Conservation (phyloP, 2,329 filamentous ascomycete genomes). For the Ramichloridium luteum region DNA sequence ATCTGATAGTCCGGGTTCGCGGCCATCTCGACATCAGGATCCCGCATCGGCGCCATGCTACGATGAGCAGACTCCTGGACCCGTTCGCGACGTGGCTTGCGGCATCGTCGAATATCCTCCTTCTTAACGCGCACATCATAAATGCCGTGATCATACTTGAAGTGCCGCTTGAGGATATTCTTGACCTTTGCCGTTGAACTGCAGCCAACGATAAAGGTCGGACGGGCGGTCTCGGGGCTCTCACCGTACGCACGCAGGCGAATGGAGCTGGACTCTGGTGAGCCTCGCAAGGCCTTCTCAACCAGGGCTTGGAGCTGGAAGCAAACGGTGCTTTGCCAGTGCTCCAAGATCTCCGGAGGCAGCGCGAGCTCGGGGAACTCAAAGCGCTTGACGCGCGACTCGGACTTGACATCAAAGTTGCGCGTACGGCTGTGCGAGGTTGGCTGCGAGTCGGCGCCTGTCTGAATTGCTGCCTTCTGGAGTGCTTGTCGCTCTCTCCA, state of each 20-base stretch:
- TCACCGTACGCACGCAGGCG: conserved; percentile 64
- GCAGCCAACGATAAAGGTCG: conserved; percentile 67
- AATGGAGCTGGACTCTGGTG: conserved; percentile 66
- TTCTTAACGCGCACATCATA: conserved; percentile 61
- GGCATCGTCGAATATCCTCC: conserved; percentile 24
- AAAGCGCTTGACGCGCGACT: conserved; percentile 11
- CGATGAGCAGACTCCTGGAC: conserved; percentile 13
- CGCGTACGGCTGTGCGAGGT: not conserved
- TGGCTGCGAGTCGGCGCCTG: conserved; percentile 7
- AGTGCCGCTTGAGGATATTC: conserved; percentile 55
- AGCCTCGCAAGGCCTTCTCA: conserved; percentile 57
- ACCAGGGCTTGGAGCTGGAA: conserved; percentile 61
- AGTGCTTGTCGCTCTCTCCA: conserved; percentile 20
- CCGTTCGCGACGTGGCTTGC: conserved; percentile 25
- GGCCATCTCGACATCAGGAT: conserved; percentile 23
- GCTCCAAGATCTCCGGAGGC: conserved; percentile 51
- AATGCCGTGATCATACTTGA: conserved; percentile 53
- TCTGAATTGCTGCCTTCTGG: conserved; percentile 7
- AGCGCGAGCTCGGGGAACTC: conserved; percentile 34
- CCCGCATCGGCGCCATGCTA: conserved; percentile 17
- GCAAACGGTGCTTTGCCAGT: conserved; percentile 61
- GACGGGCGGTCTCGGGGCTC: conserved; percentile 50
- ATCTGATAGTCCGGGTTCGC: conserved; percentile 68
- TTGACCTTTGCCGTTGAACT: conserved; percentile 62
- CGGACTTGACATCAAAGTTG: not conserved